A percentile compares a stretch with the other conserved stretches of the same genome.
Conservation (phyloP, 306 rosid genomes). For the Lathyrus sativus region DNA sequence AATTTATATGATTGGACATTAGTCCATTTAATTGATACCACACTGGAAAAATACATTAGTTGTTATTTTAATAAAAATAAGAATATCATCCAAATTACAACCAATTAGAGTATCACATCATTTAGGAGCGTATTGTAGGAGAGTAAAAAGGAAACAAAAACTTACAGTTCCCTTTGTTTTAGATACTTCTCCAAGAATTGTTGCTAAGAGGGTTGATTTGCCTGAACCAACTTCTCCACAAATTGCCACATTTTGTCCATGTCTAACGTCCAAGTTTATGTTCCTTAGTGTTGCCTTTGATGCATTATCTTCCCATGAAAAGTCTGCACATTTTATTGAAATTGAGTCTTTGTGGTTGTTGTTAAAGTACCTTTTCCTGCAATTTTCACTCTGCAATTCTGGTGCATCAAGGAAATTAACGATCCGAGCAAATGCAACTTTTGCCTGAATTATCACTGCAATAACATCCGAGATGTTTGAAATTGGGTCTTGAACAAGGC, state of each 20-base stretch:
- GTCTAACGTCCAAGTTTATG: too few relatives aligned
- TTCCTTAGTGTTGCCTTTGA: too few relatives aligned
- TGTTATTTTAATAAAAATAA: conserved; percentile 1
- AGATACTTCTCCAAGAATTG: too few relatives aligned
- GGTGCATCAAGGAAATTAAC: conserved; percentile 60
- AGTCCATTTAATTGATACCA: background rate
- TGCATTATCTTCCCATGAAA: conserved; percentile 59
- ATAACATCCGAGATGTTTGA: conserved; percentile 55
- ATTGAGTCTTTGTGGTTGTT: conserved; percentile 34
- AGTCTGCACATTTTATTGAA: conserved; percentile 51
- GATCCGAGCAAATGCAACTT: conserved; percentile 35
- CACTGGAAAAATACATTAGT: background rate
- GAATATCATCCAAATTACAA: background rate
- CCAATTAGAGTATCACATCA: background rate
- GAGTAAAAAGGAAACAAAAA: conserved; percentile 1
- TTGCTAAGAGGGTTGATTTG: too few relatives aligned
- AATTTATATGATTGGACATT: background rate
- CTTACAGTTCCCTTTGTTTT: conserved; percentile 14
- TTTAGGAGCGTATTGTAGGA: background rate
- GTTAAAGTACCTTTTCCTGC: background rate
- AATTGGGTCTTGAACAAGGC: conserved; percentile 72
- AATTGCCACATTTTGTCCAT: too few relatives aligned
- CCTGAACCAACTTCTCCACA: too few relatives aligned
- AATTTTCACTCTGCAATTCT: conserved; percentile 51
- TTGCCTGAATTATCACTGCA: conserved; percentile 67